Evolutionary conservation across 805 yeast species (phyloP).

Genomic region (Clavispora vitiphila): DNA sequence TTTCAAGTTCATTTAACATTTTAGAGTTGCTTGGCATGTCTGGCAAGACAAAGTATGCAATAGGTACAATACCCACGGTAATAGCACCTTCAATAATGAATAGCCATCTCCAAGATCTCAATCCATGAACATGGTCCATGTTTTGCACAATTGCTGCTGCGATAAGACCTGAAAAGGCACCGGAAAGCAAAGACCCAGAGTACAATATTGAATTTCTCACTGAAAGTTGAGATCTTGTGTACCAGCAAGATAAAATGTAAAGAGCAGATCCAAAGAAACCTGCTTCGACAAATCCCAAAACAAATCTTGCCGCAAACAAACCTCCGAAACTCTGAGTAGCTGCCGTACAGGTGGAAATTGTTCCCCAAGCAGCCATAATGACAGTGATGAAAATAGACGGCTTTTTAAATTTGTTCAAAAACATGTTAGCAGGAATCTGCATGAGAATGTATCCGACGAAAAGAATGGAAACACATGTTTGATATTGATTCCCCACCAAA

Average conservation of each 20-base stretch:
- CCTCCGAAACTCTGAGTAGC: constrained; percentile 42
- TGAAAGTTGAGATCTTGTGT: constrained; percentile 45
- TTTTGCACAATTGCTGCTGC: constrained; percentile 48
- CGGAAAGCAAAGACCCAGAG: constrained; percentile 47
- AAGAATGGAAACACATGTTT: constrained; percentile 48
- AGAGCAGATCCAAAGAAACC: constrained; percentile 46
- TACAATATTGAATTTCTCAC: constrained; percentile 46
- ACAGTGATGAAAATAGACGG: constrained; percentile 48
- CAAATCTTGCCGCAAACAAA: constrained; percentile 41
- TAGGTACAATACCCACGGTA: constrained; percentile 42
- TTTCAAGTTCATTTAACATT: constrained; percentile 41
- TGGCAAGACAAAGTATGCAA: constrained; percentile 46
- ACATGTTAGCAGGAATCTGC: constrained; percentile 47
- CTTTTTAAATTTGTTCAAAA: constrained; percentile 41
- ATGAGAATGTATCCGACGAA: constrained; percentile 46
- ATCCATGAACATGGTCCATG: constrained; percentile 19
- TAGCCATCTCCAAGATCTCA: constrained; percentile 48
- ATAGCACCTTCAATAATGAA: constrained; percentile 53
- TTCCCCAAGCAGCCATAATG: constrained; percentile 51
- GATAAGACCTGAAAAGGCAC: constrained; percentile 52
- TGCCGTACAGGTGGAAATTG: constrained; percentile 43
- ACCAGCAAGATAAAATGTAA: constrained; percentile 52
- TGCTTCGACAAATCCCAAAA: constrained; percentile 45
- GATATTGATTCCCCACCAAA: constrained; percentile 39
- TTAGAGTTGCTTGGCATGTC: constrained; percentile 49